Evolutionary conservation across 345 rosid genomes (phyloP).

Genomic region (Brassica rapa): DNA sequence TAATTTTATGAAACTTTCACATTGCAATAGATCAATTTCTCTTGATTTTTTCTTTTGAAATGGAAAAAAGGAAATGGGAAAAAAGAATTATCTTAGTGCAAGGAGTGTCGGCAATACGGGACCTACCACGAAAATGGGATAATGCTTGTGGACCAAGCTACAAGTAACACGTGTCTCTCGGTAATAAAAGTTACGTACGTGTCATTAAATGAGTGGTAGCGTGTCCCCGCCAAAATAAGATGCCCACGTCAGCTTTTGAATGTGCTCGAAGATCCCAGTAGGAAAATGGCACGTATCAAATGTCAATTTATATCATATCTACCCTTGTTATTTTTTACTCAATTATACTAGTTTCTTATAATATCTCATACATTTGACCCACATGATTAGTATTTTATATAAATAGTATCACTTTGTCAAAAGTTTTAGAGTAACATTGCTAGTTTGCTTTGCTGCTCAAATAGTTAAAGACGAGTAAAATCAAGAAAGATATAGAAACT

Average conservation of each 20-base stretch:
- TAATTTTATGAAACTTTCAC: neutral
- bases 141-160: slow-evolving; percentile 22
- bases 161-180: slow-evolving; percentile 15
- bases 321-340: neutral
- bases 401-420: neutral
- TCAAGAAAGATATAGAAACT: neutral
- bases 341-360: neutral
- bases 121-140: slow-evolving; percentile 29
- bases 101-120: slow-evolving; percentile 35
- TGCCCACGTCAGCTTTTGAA: slow-evolving; percentile 33
- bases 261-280: slow-evolving; percentile 17
- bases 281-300: slow-evolving; percentile 9
- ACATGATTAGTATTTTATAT: neutral
- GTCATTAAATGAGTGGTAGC: slow-evolving; percentile 9
- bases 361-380: neutral
- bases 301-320: neutral
- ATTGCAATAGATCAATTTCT: neutral
- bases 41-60: neutral
- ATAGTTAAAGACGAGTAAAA: neutral
- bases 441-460: neutral
- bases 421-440: neutral
- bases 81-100: neutral
- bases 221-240: slow-evolving; percentile 20
- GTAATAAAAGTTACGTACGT: slow-evolving; percentile 6
- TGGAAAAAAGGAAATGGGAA: neutral